Evolutionary conservation across 345 rosid species (phyloP), one percentile per base, ranked within the genome.

Genomic region (Carallia pectinifolia): DNA sequence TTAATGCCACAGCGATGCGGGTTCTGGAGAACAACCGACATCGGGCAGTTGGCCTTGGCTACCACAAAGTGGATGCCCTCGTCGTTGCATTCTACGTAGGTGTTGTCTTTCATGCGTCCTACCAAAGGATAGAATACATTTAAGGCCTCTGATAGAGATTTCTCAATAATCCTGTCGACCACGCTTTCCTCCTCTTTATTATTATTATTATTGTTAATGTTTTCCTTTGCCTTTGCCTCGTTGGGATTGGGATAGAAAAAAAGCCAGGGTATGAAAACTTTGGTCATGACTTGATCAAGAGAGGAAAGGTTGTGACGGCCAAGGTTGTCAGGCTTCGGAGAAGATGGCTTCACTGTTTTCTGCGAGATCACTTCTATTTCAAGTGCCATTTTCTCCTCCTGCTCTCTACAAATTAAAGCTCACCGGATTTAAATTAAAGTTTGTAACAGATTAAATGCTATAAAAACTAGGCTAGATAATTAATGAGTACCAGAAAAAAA

Each of bases 121-220:
- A 59, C 71, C 2, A 71, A 69, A n/a, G 85, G 88, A 68, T 82
- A 79, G 50, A 80, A 85, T 58, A 38, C 54, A 61, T 73, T 56
- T 60, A 82, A 66, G 18, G 71, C 71, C 52, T 77, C 19, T 2
- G 87, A 82, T 19, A 84, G 69, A 36, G 89, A 83, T 76, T 56
- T 60, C 82, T 83, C 80, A 23, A 23, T 23, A 29, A 65, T 16
- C 9, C 12, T 12, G 27, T 61, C 33, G 59, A 23, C 23, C 23
- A 23, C 23, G 23, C 23, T 23, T 23, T 76, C 50, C 50, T 27
- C 4, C 31, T 13, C 23, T 23, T 23, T 23, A 23, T 23, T 23
- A 23, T 23, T 23, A 23, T 23, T 23, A 23, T 0, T 23, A 23
- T 23, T 23, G 23, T 23, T 3, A 27, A 7, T 5, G 39, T 40